phyloP scores from a whole-genome alignment of 495 filamentous ascomycete genomes.

The Penicillium fimorum region DNA sequence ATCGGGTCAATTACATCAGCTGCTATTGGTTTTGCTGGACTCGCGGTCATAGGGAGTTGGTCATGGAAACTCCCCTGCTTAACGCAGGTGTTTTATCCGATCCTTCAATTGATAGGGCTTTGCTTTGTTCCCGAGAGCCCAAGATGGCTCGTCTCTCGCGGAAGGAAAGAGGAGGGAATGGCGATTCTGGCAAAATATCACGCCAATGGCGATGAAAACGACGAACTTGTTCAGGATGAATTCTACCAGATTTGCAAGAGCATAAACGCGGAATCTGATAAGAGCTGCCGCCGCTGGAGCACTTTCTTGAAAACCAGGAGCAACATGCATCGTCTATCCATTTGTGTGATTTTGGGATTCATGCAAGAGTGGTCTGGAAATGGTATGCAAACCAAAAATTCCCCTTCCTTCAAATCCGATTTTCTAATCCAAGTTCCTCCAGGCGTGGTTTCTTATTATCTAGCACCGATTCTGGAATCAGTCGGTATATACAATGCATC shows the following conservation, averaged over 20 bases:
- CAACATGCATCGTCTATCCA: slow-evolving; percentile 59
- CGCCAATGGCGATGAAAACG: slow-evolving; percentile 27
- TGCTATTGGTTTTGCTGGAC: slow-evolving; percentile 19
- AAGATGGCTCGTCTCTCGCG: slow-evolving; percentile 44
- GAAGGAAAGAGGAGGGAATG: slow-evolving; percentile 39
- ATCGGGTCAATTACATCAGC: slow-evolving; percentile 29
- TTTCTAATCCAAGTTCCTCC: neutral
- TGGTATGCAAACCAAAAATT: slow-evolving; percentile 28
- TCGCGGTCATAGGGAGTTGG: slow-evolving; percentile 21
- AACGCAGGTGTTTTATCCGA: slow-evolving; percentile 24
- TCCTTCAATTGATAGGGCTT: slow-evolving; percentile 18
- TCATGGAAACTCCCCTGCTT: slow-evolving; percentile 30
- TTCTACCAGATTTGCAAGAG: slow-evolving; percentile 45
- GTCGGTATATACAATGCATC: slow-evolving; percentile 53
- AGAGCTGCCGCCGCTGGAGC: slow-evolving; percentile 24
- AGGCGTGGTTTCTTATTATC: slow-evolving; percentile 62
- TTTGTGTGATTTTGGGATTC: slow-evolving; percentile 58
- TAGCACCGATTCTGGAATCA: slow-evolving; percentile 50
- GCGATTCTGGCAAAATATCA: slow-evolving; percentile 40
- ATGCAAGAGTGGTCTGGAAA: slow-evolving; percentile 68
- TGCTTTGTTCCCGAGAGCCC: slow-evolving; percentile 27
- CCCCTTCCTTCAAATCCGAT: neutral
- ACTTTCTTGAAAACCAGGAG: slow-evolving; percentile 61
- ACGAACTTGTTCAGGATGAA: slow-evolving; percentile 31
- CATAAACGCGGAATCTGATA: slow-evolving; percentile 45